phyloP scores from a whole-genome alignment of 2,329 filamentous ascomycete genomes.

The Teratosphaeria zuluensis region DNA sequence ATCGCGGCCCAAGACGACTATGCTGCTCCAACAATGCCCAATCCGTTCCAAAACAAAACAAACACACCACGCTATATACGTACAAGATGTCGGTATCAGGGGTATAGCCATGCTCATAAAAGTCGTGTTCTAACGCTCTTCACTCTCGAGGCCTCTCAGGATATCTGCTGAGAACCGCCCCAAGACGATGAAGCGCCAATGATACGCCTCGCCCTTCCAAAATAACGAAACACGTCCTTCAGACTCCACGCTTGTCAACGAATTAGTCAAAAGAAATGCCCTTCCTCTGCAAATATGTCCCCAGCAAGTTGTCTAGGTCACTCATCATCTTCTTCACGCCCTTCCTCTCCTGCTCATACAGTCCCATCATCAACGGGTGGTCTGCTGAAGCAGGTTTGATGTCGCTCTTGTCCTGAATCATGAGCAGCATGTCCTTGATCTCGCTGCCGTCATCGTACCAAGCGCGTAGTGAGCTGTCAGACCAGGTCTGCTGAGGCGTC shows the following conservation, averaged over 20 bases:
- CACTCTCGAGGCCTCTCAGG: background rate
- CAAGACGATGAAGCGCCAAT: background rate
- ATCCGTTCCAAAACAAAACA: background rate
- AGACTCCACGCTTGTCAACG: background rate
- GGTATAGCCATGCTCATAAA: background rate
- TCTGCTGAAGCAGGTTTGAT: conserved; percentile 70
- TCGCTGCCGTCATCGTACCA: conserved; percentile 73
- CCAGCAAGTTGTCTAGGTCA: conserved; percentile 58
- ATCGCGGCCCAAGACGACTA: background rate
- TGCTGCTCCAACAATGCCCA: background rate
- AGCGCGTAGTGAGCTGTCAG: conserved; percentile 70
- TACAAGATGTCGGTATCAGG: background rate
- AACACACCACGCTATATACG: background rate
- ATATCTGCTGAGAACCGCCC: background rate
- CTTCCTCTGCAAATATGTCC: conserved; percentile 17
- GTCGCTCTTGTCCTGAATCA: conserved; percentile 87
- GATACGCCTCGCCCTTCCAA: background rate
- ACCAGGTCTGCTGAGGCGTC: conserved; percentile 50
- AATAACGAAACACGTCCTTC: background rate
- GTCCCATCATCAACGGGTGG: conserved; percentile 68
- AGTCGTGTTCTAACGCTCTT: background rate
- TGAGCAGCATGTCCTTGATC: conserved; percentile 77
- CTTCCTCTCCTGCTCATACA: conserved; percentile 82
- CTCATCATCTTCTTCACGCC: conserved; percentile 79
- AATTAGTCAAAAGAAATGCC: conserved; percentile 8